These are phyloP conservation scores for Amanita muscaria DNA, from an alignment of 768 basidiomycete genomes.

Conservation along the genomic window DNA sequence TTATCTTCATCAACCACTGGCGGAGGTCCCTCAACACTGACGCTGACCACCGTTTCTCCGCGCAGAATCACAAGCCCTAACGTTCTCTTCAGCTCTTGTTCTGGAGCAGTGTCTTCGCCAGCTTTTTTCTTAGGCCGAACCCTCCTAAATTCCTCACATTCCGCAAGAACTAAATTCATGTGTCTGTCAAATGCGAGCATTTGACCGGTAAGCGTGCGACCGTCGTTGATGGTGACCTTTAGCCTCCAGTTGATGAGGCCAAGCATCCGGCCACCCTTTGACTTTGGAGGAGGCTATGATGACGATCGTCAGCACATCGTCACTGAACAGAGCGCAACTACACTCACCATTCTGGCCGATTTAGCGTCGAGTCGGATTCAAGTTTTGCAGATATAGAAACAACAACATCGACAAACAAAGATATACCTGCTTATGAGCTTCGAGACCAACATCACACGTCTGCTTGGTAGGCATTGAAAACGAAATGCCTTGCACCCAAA, in stretches of 20 bases:
- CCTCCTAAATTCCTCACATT: conserved; percentile 95
- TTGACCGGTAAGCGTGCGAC: conserved; percentile 90
- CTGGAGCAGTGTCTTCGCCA: conserved; percentile 66
- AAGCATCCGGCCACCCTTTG: conserved; percentile 98
- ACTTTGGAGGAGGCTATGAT: conserved; percentile 86
- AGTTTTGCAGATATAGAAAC: no score
- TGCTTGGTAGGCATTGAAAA: conserved; percentile 33
- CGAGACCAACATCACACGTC: conserved; percentile 14
- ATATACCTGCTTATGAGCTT: not conserved
- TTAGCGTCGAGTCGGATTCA: no score
- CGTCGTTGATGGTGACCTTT: conserved; percentile 95
- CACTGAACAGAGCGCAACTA: not conserved
- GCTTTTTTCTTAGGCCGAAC: conserved; percentile 88
- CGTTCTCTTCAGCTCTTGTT: conserved; percentile 93
- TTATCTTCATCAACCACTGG: conserved; percentile 87
- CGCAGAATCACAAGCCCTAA: conserved; percentile 95
- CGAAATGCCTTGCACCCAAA: not conserved
- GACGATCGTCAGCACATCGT: conserved; percentile 5
- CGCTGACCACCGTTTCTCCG: conserved; percentile 92
- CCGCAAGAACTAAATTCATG: conserved; percentile 98
- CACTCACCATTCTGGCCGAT: conserved; percentile 48
- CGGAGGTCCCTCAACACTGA: conserved; percentile 93
- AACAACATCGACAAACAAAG: conserved; percentile 6
- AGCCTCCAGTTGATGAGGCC: conserved; percentile 96
- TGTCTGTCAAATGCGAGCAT: conserved; percentile 99